Conservation (phyloP, 495 filamentous ascomycete species). For the Neurospora sp. region DNA sequence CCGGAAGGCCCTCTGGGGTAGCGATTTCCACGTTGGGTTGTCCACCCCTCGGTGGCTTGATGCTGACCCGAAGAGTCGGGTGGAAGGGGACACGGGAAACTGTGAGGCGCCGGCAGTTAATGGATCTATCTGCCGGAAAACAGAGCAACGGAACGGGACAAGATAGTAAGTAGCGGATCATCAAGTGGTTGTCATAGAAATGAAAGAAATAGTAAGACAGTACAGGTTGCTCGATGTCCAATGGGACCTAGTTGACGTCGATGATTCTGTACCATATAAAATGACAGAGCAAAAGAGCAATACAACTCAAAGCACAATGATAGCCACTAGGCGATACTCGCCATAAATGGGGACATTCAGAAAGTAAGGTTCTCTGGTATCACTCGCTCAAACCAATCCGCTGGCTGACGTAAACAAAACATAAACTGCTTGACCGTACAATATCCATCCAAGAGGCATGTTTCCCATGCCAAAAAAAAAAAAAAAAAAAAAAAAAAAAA, state of each 20-base stretch:
- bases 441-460: background rate
- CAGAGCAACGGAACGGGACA: background rate
- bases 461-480: background rate
- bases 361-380: background rate
- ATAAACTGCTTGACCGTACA: background rate
- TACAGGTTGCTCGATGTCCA: background rate
- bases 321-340: background rate
- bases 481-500: too few relatives aligned
- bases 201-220: background rate
- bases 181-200: background rate
- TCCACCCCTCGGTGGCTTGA: background rate
- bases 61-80: background rate
- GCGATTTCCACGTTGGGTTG: background rate
- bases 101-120: background rate
- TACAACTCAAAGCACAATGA: background rate
- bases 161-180: background rate
- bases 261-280: background rate
- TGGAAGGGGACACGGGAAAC: background rate
- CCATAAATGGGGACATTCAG: background rate
- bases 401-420: background rate
- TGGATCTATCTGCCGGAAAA: background rate
- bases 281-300: background rate
- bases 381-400: background rate
- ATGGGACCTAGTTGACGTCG: background rate
- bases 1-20: background rate